phyloP scores from a whole-genome alignment of 2,329 filamentous ascomycete species.

The Dothistroma pini region DNA sequence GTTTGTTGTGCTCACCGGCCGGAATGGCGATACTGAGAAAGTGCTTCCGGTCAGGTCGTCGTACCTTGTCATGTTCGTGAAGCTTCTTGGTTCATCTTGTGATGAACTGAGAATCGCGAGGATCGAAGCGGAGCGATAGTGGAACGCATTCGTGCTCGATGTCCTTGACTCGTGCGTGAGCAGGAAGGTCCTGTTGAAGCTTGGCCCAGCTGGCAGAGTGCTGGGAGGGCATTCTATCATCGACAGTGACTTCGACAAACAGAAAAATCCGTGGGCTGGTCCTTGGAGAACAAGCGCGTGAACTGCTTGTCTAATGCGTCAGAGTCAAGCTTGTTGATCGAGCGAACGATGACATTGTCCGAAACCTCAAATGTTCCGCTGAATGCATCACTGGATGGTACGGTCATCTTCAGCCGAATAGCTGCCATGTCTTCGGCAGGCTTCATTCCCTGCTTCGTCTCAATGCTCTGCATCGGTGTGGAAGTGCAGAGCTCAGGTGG shows the following conservation, averaged over 20 bases:
- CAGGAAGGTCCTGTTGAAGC: too few relatives aligned
- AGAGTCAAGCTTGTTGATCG: background rate
- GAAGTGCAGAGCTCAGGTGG: conserved; percentile 6
- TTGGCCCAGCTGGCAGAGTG: too few relatives aligned
- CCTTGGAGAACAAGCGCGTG: background rate
- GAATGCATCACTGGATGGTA: background rate
- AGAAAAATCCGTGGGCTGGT: too few relatives aligned
- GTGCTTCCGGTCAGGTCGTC: background rate
- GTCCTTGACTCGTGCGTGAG: too few relatives aligned
- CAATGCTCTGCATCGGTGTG: background rate
- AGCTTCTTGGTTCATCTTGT: background rate
- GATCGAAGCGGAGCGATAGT: background rate
- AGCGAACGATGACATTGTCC: background rate
- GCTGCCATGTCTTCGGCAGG: too few relatives aligned
- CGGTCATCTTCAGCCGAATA: too few relatives aligned
- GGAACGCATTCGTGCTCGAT: background rate
- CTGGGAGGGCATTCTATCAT: too few relatives aligned
- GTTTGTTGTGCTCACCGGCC: background rate
- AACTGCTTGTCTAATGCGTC: background rate
- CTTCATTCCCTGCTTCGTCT: too few relatives aligned
- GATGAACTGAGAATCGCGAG: background rate
- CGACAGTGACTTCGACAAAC: too few relatives aligned
- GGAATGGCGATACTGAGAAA: background rate
- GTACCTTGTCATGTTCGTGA: background rate
- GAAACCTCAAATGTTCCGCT: background rate